phyloP scores from a whole-genome alignment of 2,329 filamentous ascomycete genomes.

The Nemania serpens region DNA sequence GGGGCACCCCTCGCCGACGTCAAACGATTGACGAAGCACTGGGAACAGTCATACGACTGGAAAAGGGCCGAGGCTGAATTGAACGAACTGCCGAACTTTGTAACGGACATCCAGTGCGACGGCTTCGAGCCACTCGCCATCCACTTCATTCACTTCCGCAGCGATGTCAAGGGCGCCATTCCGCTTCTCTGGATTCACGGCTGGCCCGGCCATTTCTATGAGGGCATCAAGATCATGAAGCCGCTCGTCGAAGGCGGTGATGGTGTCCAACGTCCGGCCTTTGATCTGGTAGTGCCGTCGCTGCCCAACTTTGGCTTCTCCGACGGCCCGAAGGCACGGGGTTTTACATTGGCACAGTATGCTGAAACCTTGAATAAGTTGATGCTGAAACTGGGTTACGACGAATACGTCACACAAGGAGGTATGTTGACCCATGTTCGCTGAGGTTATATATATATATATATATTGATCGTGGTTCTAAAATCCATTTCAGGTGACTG shows the following conservation, averaged over 20 bases:
- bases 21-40: constrained; percentile 43
- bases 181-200: constrained; percentile 43
- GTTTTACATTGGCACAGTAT: constrained; percentile 64
- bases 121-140: constrained; percentile 45
- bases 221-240: constrained; percentile 66
- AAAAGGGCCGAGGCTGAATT: constrained; percentile 42
- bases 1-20: constrained; percentile 44
- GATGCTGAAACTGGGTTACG: constrained; percentile 70
- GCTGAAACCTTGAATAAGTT: constrained; percentile 68
- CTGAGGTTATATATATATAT: background rate
- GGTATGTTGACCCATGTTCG: constrained; percentile 27
- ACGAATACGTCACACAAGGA: constrained; percentile 53
- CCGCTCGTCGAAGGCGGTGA: constrained; percentile 45
- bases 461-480: background rate
- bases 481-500: constrained; percentile 60
- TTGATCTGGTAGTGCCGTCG: constrained; percentile 62
- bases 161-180: constrained; percentile 38
- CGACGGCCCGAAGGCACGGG: constrained; percentile 48
- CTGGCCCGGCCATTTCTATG: constrained; percentile 70
- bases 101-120: constrained; percentile 43
- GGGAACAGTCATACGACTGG: constrained; percentile 45
- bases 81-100: constrained; percentile 44
- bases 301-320: constrained; percentile 60
- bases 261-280: constrained; percentile 45
- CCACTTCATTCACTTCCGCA: constrained; percentile 46